A percentile compares a stretch with the other conserved stretches of the same genome.
Conservation (phyloP, 768 basidiomycete genomes). For the Amanita phalloides region DNA sequence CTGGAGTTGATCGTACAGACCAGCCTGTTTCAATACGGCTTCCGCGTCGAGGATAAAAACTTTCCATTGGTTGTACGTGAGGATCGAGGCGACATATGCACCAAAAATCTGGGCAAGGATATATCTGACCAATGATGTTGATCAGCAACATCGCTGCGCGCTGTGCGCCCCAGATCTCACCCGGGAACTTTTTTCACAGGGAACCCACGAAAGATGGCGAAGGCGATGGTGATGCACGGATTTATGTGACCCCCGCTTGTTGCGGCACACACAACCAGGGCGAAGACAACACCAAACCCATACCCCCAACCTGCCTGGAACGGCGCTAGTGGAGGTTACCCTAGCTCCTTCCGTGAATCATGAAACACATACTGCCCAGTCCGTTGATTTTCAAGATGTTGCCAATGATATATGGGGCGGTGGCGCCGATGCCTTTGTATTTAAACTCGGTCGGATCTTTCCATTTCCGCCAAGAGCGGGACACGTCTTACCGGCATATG, state of each 20-base stretch:
- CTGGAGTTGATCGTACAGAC: background rate
- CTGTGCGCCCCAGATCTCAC: background rate
- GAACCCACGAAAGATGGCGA: constrained; percentile 8
- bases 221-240: constrained; percentile 8
- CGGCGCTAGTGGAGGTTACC: constrained; percentile 1
- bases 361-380: constrained; percentile 2
- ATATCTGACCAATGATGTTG: constrained; percentile 4
- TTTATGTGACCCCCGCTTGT: constrained; percentile 9
- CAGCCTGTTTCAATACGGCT: constrained; percentile 2
- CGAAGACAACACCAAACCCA: constrained; percentile 8
- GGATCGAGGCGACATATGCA: constrained; percentile 8
- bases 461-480: background rate
- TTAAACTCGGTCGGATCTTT: background rate
- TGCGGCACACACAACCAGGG: constrained; percentile 6
- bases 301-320: constrained; percentile 8
- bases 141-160: background rate
- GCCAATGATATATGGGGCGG: constrained; percentile 24
- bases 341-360: background rate
- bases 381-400: constrained; percentile 1
- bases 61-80: constrained; percentile 9
- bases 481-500: constrained; percentile 32
- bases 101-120: constrained; percentile 12
- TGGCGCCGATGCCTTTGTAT: constrained; percentile 40
- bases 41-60: constrained; percentile 8
- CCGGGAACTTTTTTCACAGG: constrained; percentile 7